Base-by-base conservation (phyloP, 371 early-diverging fungal species). In the Mucor plumbeus region DNA sequence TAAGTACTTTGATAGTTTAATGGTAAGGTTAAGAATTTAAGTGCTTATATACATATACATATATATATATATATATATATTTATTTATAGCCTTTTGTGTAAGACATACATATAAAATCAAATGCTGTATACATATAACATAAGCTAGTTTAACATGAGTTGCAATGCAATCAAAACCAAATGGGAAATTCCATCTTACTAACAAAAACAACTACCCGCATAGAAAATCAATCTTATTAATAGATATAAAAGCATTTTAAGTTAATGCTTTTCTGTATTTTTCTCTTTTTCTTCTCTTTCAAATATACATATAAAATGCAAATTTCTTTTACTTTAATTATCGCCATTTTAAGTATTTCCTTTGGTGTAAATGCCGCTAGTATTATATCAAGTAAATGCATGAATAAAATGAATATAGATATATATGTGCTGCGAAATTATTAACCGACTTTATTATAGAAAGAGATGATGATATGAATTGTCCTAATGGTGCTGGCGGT, bases 401-500 rank as follows among this genome's bases (percentile, higher is more conserved):
- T 6, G 4, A 44, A 26, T 26, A 26, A 26, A 26, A 26, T 26
- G 26, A 44, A 5, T 7, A 44, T 44, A 7, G 0, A 17, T 5
- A 17, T 9, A 44, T n/a, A 3, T 1, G 1, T 15, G 3, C 3
- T 26, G 3, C 14, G 0, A 44, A 17, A 44, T 7, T 3, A 44
- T 8, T n/a, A 44, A 44, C 44, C 17, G 44, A 17, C 1, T 10
- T 5, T 14, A n/a, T 6, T 47, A 17, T 53, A 53, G 53, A 53
- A 53, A 56, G 56, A 35, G 56, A 56, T 44, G 44, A 44, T 44
- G 17, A 17, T 17, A 59, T 59, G 59, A 38, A 38, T 8, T 59
- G 59, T 14, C 59, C 59, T 36, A 19, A 41, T 36, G 40, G 36
- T 21, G 15, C 59, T 17, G 40, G 59, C n/a, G 59, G 59, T 0